These are phyloP conservation scores for Candida boidinii DNA, from an alignment of 805 yeast species.

Conservation along the genomic window DNA sequence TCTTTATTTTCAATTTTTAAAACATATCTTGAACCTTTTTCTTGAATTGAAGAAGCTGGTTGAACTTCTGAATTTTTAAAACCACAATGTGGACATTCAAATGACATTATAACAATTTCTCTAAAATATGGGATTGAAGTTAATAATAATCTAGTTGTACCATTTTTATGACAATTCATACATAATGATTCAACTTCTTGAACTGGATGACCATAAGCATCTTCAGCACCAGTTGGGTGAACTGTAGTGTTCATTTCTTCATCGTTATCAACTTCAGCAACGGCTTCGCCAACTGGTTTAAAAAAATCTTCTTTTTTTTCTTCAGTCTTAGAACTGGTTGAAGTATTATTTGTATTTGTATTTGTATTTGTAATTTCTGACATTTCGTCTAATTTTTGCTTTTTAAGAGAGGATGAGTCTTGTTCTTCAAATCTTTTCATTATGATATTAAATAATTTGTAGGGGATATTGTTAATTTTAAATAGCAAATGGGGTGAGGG, in stretches of 20 bases:
- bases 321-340: too few species aligned
- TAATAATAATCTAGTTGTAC: slow-evolving; percentile 72
- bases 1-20: slow-evolving; percentile 57
- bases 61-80: slow-evolving; percentile 88
- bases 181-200: slow-evolving; percentile 93
- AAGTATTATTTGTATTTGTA: too few species aligned
- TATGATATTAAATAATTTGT: too few species aligned
- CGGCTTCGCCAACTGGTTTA: slow-evolving; percentile 54
- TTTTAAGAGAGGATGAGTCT: slow-evolving; percentile 12
- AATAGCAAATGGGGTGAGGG: too few species aligned
- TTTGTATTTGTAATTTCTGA: slow-evolving; percentile 1
- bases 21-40: slow-evolving; percentile 71
- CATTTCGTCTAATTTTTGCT: slow-evolving; percentile 19
- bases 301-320: slow-evolving; percentile 34
- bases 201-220: slow-evolving; percentile 86
- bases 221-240: slow-evolving; percentile 65
- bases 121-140: slow-evolving; percentile 89
- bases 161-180: slow-evolving; percentile 88
- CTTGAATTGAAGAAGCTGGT: slow-evolving; percentile 90
- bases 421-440: slow-evolving; percentile 11
- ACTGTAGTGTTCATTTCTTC: slow-evolving; percentile 32
- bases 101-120: slow-evolving; percentile 89
- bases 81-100: slow-evolving; percentile 92
- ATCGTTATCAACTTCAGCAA: slow-evolving; percentile 33
- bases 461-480: too few species aligned